Conservation (phyloP, 805 yeast genomes). For the Myxozyma udenii region DNA sequence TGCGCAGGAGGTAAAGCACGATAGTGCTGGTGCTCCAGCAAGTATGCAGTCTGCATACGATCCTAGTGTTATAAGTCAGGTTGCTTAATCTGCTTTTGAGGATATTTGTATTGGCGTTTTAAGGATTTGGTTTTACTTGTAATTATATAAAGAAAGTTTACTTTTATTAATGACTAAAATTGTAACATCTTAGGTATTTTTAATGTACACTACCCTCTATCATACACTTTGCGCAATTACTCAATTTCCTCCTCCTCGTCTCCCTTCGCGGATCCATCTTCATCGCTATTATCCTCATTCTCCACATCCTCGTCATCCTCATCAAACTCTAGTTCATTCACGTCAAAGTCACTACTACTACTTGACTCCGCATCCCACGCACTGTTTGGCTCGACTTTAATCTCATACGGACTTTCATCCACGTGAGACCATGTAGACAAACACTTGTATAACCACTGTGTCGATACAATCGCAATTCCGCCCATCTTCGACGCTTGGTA, state of each 20-base stretch:
- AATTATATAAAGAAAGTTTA: background rate
- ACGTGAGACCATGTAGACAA: conserved; percentile 72
- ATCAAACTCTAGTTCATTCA: background rate
- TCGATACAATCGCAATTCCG: conserved; percentile 74
- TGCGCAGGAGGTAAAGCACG: background rate
- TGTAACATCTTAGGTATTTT: too few species aligned
- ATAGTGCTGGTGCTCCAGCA: background rate
- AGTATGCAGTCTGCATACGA: too few species aligned
- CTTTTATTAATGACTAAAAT: too few species aligned
- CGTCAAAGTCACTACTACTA: conserved; percentile 9
- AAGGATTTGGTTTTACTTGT: too few species aligned
- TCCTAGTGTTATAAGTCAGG: too few species aligned
- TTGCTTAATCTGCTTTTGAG: too few species aligned
- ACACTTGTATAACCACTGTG: conserved; percentile 90
- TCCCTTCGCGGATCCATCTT: background rate
- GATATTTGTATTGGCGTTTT: too few species aligned
- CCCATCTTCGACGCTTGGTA: conserved; percentile 64
- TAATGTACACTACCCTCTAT: too few species aligned
- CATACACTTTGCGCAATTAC: background rate
- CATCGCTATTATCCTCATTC: background rate
- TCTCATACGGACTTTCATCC: conserved; percentile 53
- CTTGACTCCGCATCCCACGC: conserved; percentile 19
- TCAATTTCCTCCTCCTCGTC: background rate
- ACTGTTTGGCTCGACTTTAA: conserved; percentile 24
- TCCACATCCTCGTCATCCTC: conserved; percentile 4